These are phyloP conservation scores for Ligustrum vulgare DNA, from an alignment of 257 asterid genomes.

Conservation along the genomic window DNA sequence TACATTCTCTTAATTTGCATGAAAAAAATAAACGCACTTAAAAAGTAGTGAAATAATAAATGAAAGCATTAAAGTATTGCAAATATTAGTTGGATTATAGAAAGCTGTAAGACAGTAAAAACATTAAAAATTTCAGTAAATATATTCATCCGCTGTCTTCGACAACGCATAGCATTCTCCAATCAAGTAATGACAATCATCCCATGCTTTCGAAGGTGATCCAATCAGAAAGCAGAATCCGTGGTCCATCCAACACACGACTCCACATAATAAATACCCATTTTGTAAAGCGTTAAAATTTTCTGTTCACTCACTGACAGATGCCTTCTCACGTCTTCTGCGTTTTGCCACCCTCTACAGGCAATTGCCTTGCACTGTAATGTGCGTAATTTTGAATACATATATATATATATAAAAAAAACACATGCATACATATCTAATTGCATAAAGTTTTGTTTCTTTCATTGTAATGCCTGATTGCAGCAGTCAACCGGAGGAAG, in stretches of 20 bases:
- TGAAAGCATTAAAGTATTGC: too few species aligned
- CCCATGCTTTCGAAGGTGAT: not conserved
- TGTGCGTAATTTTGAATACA: not conserved
- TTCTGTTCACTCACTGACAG: not conserved
- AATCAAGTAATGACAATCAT: not conserved
- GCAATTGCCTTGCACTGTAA: not conserved
- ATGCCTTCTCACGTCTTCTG: not conserved
- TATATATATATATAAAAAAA: not conserved
- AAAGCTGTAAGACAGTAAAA: too few species aligned
- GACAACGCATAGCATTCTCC: not conserved
- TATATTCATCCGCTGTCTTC: not conserved
- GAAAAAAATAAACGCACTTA: too few species aligned
- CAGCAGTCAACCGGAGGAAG: not conserved
- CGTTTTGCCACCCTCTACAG: not conserved
- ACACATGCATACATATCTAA: not conserved
- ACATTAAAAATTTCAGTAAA: not conserved
- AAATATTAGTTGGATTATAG: not conserved
- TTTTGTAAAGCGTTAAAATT: not conserved
- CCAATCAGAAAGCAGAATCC: not conserved
- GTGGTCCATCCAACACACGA: not conserved
- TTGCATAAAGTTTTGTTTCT: not conserved
- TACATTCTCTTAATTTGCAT: too few species aligned
- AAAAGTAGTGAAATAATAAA: too few species aligned
- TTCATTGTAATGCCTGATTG: not conserved
- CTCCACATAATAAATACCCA: not conserved